Base-by-base conservation (phyloP, 2,329 filamentous ascomycete genomes). In the Geosmithia putterillii region DNA sequence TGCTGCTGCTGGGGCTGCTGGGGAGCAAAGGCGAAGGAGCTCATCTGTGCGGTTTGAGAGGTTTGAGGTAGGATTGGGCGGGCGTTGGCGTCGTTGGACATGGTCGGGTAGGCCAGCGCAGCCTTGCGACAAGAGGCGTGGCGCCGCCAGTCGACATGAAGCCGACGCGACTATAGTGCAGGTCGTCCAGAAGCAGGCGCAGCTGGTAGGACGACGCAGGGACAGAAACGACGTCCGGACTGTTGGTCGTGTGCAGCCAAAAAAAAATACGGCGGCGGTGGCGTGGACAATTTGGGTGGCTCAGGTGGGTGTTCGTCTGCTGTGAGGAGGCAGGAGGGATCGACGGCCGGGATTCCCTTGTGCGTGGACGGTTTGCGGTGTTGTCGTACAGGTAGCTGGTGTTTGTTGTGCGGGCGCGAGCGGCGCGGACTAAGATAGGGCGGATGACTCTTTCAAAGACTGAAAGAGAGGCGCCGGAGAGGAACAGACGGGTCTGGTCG, bases 11-110 rank as follows among this genome's bases (percentile, higher is more conserved):
- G 28, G 10, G 10, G 28, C 28, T 32, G 28, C 48, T 70, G 70
- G 52, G 83, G 80, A 61, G 80, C 78, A 65, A 89, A 89, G 38
- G 80, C 76, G 63, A 87, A 90, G 54, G 75, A 79, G 60, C 81
- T 80, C 77, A 88, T 80, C 57, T 79, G 76, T 39, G 74, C 70
- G 38, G 22, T 12, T 37, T 38, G 42, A 23, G 34, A 18, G 44
- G 32, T 35, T 18, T 44, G 42, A 23, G 42, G 42, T 9, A 40
- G 37, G n/a, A 44, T 36, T 37, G 23, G 42, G 40, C 25, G 17
- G 28, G 39, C 39, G 39, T 18, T 37, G 8, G 42, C 19, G 17
- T 44, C 38, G 18, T 41, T 38, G 7, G 42, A 40, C 42, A 44
- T 44, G 19, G 14, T 41, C 22, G 38, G 35, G 9, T n/a, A 40